Evolutionary conservation across 2,329 filamentous ascomycete genomes (phyloP), one percentile per base, ranked within the genome.

Genomic region (Daldinia sp.): DNA sequence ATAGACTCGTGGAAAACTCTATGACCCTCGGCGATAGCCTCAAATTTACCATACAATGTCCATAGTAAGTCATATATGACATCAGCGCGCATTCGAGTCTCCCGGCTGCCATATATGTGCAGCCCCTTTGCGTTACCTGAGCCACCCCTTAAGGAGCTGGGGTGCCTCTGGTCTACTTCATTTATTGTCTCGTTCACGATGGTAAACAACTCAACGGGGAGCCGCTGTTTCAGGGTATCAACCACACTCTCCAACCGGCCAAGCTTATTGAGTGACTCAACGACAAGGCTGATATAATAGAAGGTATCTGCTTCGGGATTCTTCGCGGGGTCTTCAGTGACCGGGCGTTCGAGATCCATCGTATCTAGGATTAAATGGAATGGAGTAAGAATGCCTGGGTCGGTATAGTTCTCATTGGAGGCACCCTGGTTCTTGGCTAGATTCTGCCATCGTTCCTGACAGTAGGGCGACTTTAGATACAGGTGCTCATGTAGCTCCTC

Each of bases 251-350:
- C 94, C 44, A 99, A 82, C 67, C 93, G 88, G 2, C 93, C 93
- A 76, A 99, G 90, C 76, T 93, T 97, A 80, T 97, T 97, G 60
- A 99, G 81, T 0, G 95, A 89, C 79, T 99, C 96, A 2, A 98
- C 89, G 46, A 99, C 82, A 42, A 99, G 83, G 58, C 92, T 89
- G 56, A 98, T 91, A 78, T 99, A 99, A 77, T 93, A 92, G 78
- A 99, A 98, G 0, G 94, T 98, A 78, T 99, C 94, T 2, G 93
- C 91, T 80, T 99, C 96, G 0, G 95, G 95, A 76, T 98, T 99
- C 77, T 93, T 93, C 60, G 92, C 92, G 1, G 94, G 90, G 78
- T 99, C 96, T 78, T 99, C 96, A 3, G 90, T 86, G 79, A 97
- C 84, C 0, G 85, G 78, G 46, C 83, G 84, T 41, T 89, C 86